Base-by-base conservation (phyloP, 257 asterid species). In the Jacaranda mimosifolia region DNA sequence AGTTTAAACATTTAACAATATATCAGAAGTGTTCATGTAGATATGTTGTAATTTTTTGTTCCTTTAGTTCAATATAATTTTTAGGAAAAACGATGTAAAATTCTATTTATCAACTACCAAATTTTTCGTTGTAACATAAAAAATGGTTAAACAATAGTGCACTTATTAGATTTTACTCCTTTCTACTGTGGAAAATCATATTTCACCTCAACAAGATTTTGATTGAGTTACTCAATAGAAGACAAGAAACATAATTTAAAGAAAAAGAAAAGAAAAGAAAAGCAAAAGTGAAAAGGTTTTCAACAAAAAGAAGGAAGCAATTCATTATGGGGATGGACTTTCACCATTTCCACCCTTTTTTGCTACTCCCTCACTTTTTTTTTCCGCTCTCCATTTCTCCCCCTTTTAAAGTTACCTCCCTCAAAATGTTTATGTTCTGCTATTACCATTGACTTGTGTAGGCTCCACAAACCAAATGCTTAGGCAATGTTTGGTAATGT, bases 381-480 rank as follows among this genome's bases (percentile, higher is more conserved):
- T 38, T 19, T 43, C 57, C 52, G 3, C 32, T 15, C 55, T 43
- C 17, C 35, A 14, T 43, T 15, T 8, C 32, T 42, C n/a, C 7
- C 36, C 9, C 7, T 74, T 72, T 55, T 67, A n/a, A 55, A 73
- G 32, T 9, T 69, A 62, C 52, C n/a, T n/a, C n/a, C n/a, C n/a
- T n/a, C n/a, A n/a, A n/a, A n/a, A n/a, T n/a, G n/a, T 18, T 72
- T 6, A 4, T 1, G 58, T 4, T 52, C 15, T 70, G 4, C 18
- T 18, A 18, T 36, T 38, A 48, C 58, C 42, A 60, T 77, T 36
- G 49, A 57, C 67, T 78, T 78, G 21, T 63, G 57, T 39, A 70
- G 13, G 48, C 36, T 68, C 17, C 46, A 35, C n/a, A 26, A 26
- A 26, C 32, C 32, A 26, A 26, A 26, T 26, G n/a, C n/a, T n/a